Conservation (phyloP, 495 filamentous ascomycete genomes). For the Letharia columbiana region DNA sequence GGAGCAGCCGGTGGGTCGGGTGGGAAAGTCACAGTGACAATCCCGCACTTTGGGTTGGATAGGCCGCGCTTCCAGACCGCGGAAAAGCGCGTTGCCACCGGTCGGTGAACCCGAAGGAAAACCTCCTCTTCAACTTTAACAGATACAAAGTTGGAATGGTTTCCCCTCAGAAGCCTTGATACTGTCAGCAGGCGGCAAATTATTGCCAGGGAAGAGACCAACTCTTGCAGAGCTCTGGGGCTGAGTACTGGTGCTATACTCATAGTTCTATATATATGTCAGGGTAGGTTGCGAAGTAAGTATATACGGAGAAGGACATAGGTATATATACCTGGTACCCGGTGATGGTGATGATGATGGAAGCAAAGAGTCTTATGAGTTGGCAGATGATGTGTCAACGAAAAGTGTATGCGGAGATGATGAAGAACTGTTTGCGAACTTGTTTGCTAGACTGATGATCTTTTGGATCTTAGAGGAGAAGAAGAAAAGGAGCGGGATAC, state of each 20-base stretch:
- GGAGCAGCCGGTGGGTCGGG: neutral
- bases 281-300: too few species aligned
- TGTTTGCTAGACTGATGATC: neutral
- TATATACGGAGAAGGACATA: neutral
- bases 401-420: neutral
- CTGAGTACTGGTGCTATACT: neutral
- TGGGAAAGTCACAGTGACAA: neutral
- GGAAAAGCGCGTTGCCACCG: neutral
- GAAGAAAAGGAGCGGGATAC: neutral
- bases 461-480: neutral
- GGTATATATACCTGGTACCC: neutral
- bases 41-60: accelerated
- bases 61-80: neutral
- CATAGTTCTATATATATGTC: neutral
- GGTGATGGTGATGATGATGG: too few species aligned
- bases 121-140: neutral
- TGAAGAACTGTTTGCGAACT: neutral
- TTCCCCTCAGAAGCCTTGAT: neutral
- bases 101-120: neutral
- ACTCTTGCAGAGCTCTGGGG: neutral
- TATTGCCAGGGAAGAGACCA: neutral
- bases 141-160: neutral
- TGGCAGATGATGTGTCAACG: neutral
- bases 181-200: too few species aligned
- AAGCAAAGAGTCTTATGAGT: neutral